Percentiles rank a stretch among this genome's conserved stretches.
Conservation (phyloP, 2,329 filamentous ascomycete genomes). For the Colletotrichum phormii region DNA sequence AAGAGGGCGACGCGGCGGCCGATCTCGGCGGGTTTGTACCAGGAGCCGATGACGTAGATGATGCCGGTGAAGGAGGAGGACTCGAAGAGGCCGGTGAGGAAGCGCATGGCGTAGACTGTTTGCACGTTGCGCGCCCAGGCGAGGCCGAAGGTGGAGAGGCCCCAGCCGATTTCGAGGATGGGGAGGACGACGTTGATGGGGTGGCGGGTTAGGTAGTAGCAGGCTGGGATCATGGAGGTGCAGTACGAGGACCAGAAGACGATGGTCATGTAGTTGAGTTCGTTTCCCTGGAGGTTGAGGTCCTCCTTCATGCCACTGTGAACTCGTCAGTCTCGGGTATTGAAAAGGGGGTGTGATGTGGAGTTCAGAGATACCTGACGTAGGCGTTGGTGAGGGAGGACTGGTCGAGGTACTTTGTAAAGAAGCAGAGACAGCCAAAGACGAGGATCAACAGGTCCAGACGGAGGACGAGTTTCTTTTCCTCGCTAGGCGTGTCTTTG, state of each 20-base stretch:
- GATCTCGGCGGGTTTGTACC: slow-evolving; percentile 51
- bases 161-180: slow-evolving; percentile 46
- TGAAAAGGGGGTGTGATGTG: not conserved
- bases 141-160: slow-evolving; percentile 44
- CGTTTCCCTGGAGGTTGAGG: slow-evolving; percentile 47
- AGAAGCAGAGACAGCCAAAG: slow-evolving; percentile 53
- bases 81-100: slow-evolving; percentile 56
- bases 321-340: not conserved
- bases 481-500: slow-evolving; percentile 43
- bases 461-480: slow-evolving; percentile 50
- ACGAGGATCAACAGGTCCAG: slow-evolving; percentile 51
- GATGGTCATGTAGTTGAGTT: slow-evolving; percentile 46
- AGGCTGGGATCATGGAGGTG: slow-evolving; percentile 53
- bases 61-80: slow-evolving; percentile 44
- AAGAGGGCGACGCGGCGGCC: slow-evolving; percentile 64
- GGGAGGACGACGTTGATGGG: slow-evolving; percentile 48
- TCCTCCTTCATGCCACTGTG: slow-evolving; percentile 52
- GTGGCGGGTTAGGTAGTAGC: slow-evolving; percentile 51
- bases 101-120: slow-evolving; percentile 54
- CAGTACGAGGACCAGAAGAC: slow-evolving; percentile 53
- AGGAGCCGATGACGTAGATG: slow-evolving; percentile 54
- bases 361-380: slow-evolving; percentile 43
- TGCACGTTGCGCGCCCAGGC: slow-evolving; percentile 46
- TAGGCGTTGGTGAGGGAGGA: slow-evolving; percentile 51
- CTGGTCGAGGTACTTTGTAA: slow-evolving; percentile 53